phyloP scores from a whole-genome alignment of 805 yeast genomes.

The Brettanomyces custersianus region DNA sequence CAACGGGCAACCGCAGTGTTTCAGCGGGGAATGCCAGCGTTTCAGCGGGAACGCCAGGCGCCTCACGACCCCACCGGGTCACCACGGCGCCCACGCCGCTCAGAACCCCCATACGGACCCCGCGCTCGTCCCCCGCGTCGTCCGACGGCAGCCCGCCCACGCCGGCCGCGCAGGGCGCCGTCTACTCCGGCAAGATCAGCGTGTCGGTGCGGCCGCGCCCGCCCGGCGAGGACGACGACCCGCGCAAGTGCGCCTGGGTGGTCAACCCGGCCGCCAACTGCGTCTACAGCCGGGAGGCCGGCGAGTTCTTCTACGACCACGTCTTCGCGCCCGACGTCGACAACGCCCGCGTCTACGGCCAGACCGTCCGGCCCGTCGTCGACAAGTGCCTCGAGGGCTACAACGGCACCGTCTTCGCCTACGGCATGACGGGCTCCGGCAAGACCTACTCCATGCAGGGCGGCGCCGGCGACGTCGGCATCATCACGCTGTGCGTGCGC shows the following conservation, averaged over 20 bases:
- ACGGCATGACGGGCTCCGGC: constrained; percentile 93
- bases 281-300: constrained; percentile 44
- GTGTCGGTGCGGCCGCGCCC: constrained; percentile 81
- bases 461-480: constrained; percentile 49
- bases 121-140: no score
- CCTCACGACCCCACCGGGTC: no score
- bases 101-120: no score
- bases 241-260: constrained; percentile 34
- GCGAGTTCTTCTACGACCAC: constrained; percentile 67
- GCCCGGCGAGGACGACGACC: constrained; percentile 14
- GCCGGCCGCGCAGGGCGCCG: no score
- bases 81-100: no score
- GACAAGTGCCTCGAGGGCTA: constrained; percentile 58
- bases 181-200: constrained; percentile 61
- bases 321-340: constrained; percentile 53
- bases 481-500: constrained; percentile 59
- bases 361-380: constrained; percentile 44
- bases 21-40: no score
- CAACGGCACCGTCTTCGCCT: constrained; percentile 87
- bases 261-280: constrained; percentile 35
- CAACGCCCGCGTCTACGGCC: constrained; percentile 54
- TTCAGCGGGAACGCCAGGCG: no score
- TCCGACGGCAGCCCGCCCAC: no score
- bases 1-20: no score
- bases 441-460: constrained; percentile 88